Base-by-base conservation (phyloP, 306 rosid species). In the Inga leiocalycina region DNA sequence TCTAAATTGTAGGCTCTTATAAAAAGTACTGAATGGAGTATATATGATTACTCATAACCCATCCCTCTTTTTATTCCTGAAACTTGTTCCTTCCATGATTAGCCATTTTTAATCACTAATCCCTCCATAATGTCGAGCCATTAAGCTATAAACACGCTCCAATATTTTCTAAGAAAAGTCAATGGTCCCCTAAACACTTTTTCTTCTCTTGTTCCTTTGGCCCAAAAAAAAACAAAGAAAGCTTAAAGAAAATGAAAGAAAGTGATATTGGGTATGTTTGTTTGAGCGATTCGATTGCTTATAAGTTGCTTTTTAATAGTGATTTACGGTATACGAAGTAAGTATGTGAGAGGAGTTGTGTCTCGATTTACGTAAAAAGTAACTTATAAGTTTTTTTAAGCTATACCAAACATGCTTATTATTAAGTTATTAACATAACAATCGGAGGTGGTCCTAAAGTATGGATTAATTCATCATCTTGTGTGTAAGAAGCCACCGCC, bases 211-310 rank as follows among this genome's bases (percentile, higher is more conserved):
- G 4, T 57, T n/a, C 4, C 64, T 20, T 8, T 0, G 10, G 8
- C 8, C 4, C 4, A 2, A 46, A 46, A 46, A n/a, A 16, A 51
- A n/a, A 4, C 10, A 35, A 75, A 78, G 73, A 59, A 61, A 11
- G 54, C 27, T 57, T 3, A 68, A 74, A 20, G 78, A 83, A 19
- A 76, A 85, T 0, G 68, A 84, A 73, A 67, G 80, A 56, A 81
- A 78, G 74, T 74, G 48, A 43, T 37, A 74, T n/a, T n/a, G n/a
- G n/a, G n/a, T n/a, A n/a, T n/a, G n/a, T n/a, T n/a, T n/a, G n/a
- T n/a, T n/a, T n/a, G n/a, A n/a, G n/a, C n/a, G n/a, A n/a, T n/a
- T n/a, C n/a, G n/a, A n/a, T n/a, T n/a, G n/a, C n/a, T n/a, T n/a
- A n/a, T n/a, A n/a, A n/a, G n/a, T n/a, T n/a, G n/a, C n/a, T n/a